phyloP scores from a whole-genome alignment of 768 basidiomycete genomes.

The Boletus pseudopeckii region DNA sequence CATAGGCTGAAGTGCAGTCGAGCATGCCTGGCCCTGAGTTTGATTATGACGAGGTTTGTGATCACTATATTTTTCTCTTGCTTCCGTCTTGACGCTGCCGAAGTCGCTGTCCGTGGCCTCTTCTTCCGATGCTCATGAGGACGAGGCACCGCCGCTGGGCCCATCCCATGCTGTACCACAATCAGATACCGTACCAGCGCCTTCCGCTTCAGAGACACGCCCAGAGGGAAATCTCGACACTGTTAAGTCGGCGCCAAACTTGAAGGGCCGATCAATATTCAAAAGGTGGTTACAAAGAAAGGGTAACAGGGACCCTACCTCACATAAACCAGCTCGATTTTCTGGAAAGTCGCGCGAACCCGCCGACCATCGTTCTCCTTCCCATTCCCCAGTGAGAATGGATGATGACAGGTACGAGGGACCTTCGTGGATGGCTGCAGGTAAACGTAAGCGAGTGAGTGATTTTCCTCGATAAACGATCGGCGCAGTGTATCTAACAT shows the following conservation, averaged over 20 bases:
- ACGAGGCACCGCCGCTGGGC: neutral
- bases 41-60: neutral
- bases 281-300: neutral
- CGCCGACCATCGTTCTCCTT: neutral
- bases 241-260: neutral
- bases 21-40: neutral
- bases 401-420: neutral
- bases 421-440: neutral
- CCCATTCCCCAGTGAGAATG: neutral
- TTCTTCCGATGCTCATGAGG: neutral
- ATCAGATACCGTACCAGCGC: neutral
- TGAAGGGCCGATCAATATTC: neutral
- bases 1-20: neutral
- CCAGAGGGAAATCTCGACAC: neutral
- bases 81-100: neutral
- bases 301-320: neutral
- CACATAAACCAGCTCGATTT: neutral
- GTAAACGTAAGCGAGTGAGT: neutral
- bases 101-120: neutral
- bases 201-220: neutral
- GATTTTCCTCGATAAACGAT: no score
- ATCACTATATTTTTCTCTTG: neutral
- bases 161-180: neutral
- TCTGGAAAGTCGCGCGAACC: neutral
- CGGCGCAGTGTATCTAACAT: no score